Evolutionary conservation across 768 basidiomycete genomes (phyloP).

Genomic region (Suillus cothurnatus): DNA sequence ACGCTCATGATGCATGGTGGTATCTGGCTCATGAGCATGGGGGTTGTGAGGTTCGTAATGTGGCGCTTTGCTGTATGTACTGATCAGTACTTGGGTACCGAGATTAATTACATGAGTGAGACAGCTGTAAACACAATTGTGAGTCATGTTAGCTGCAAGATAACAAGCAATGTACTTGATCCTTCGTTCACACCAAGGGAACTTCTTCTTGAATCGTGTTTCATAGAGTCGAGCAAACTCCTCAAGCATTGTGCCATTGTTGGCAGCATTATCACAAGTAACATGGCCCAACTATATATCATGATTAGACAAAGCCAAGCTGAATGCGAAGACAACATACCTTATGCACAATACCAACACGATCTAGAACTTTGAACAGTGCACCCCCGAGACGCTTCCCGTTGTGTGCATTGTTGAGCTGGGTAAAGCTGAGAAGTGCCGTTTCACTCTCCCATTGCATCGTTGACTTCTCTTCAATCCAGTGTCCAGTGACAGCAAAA

Average conservation of each 20-base stretch:
- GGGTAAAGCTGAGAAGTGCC: slow-evolving; percentile 38
- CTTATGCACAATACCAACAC: slow-evolving; percentile 32
- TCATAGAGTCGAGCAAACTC: slow-evolving; percentile 22
- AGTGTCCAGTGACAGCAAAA: slow-evolving; percentile 42
- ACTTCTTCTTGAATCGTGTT: not conserved
- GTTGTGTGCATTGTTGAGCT: slow-evolving; percentile 41
- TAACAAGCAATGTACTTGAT: not conserved
- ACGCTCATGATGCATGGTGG: not conserved
- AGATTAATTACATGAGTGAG: slow-evolving; percentile 39
- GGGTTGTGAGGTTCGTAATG: not conserved
- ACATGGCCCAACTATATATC: slow-evolving; percentile 24
- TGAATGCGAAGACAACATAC: slow-evolving; percentile 10
- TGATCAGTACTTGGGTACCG: slow-evolving; percentile 33
- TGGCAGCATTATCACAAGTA: slow-evolving; percentile 41
- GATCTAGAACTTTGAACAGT: slow-evolving; percentile 36
- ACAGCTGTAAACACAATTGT: slow-evolving; percentile 25
- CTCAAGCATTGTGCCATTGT: slow-evolving; percentile 39
- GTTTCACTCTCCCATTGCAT: slow-evolving; percentile 31
- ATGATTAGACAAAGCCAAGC: not conserved
- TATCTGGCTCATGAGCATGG: not conserved
- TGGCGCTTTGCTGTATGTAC: not conserved
- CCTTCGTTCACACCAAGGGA: not conserved
- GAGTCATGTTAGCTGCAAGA: not conserved
- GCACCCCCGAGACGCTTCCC: slow-evolving; percentile 34
- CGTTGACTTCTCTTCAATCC: slow-evolving; percentile 35